A percentile compares a stretch with the other conserved stretches of the same genome.
Evolutionary conservation across 73 alveolate species (phyloP).

Genomic region (Paramecium tetraurelia): DNA sequence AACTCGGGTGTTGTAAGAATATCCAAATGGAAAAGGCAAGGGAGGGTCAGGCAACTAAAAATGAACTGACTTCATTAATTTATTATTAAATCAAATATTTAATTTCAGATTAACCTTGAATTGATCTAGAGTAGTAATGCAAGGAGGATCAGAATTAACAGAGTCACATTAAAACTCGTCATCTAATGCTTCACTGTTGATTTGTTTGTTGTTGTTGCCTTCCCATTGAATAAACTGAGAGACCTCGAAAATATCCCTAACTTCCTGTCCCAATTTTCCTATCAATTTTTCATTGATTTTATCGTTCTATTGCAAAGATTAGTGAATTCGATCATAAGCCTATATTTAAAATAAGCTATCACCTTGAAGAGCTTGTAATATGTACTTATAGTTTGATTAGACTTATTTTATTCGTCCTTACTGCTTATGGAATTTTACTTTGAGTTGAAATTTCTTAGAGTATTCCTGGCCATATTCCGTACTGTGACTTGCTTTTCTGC

Average conservation of each 20-base stretch:
- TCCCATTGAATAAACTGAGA: neutral
- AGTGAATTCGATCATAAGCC: neutral
- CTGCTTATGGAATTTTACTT: neutral
- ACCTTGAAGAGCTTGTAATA: neutral
- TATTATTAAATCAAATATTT: neutral
- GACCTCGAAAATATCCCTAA: constrained; percentile 18
- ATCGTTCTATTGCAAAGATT: neutral
- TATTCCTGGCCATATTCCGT: neutral
- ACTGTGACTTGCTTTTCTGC: neutral
- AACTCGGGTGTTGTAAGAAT: neutral
- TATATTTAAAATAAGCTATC: neutral
- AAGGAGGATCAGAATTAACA: constrained; percentile 7
- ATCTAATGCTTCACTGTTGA: neutral
- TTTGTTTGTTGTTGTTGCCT: neutral
- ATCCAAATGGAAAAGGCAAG: neutral
- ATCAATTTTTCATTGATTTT: constrained; percentile 2
- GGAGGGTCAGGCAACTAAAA: neutral
- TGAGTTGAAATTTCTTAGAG: neutral
- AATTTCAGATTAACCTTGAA: neutral
- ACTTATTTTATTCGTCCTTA: neutral
- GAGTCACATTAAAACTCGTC: constrained; percentile 2
- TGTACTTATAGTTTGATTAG: neutral
- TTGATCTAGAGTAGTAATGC: neutral
- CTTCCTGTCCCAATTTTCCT: neutral
- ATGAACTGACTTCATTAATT: neutral